These are phyloP conservation scores for Rugonectria rugulosa DNA, from an alignment of 2,329 filamentous ascomycete species.

Conservation along the genomic window DNA sequence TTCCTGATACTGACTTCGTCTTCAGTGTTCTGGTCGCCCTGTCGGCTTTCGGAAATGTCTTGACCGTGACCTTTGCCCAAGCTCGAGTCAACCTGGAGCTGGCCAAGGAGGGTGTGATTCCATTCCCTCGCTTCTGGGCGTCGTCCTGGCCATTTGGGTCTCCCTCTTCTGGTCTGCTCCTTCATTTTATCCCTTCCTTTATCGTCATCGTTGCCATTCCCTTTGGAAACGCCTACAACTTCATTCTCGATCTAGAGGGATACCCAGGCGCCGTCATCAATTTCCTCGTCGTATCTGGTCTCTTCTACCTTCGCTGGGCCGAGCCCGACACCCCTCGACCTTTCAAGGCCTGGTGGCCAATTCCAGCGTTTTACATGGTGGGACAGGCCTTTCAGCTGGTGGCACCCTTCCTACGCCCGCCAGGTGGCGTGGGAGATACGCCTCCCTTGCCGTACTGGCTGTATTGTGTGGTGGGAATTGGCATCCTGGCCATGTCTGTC, in stretches of 20 bases:
- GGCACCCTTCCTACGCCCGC: not conserved
- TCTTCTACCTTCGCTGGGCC: conserved; percentile 66
- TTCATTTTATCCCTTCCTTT: conserved; percentile 73
- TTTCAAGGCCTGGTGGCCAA: conserved; percentile 61
- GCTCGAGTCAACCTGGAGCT: conserved; percentile 76
- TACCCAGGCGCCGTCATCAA: conserved; percentile 70
- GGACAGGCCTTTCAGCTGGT: not conserved
- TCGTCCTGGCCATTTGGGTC: conserved; percentile 72
- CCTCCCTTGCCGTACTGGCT: not conserved
- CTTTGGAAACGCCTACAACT: conserved; percentile 71
- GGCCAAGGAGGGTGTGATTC: conserved; percentile 58
- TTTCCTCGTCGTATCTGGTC: conserved; percentile 62
- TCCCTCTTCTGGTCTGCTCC: conserved; percentile 70
- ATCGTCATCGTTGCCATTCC: conserved; percentile 72
- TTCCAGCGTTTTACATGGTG: not conserved
- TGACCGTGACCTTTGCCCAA: conserved; percentile 74
- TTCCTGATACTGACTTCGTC: conserved; percentile 55
- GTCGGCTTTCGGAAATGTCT: conserved; percentile 74
- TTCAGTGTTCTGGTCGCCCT: conserved; percentile 65
- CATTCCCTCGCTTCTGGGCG: conserved; percentile 69
- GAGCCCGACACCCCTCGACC: conserved; percentile 68
- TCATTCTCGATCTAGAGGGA: conserved; percentile 75
- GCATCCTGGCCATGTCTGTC: not conserved
- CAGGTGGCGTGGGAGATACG: not conserved
- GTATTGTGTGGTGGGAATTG: not conserved